These are phyloP conservation scores for Immersiella caudata DNA, from an alignment of 495 filamentous ascomycete species.

Conservation along the genomic window DNA sequence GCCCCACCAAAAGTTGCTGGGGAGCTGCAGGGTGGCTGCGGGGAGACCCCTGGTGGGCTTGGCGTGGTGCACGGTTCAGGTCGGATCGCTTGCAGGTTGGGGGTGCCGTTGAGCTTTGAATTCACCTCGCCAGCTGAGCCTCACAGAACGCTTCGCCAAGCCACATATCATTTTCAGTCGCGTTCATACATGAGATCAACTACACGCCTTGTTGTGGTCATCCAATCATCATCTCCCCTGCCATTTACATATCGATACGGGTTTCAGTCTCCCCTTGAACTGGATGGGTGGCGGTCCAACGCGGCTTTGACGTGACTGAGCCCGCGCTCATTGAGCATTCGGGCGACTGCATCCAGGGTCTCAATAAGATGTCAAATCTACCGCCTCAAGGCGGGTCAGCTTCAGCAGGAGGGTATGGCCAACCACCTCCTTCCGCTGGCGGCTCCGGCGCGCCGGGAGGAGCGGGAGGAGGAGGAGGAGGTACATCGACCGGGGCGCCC, in stretches of 20 bases:
- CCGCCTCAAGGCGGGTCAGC: constrained; percentile 6
- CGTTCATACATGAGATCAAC: neutral
- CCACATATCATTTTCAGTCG: neutral
- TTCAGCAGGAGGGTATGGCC: constrained; percentile 19
- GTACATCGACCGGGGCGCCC: constrained; percentile 45
- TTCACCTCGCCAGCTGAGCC: neutral
- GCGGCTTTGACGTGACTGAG: neutral
- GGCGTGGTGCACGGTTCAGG: constrained; percentile 21
- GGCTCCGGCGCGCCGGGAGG: constrained; percentile 24
- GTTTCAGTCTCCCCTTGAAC: neutral
- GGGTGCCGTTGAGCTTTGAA: neutral
- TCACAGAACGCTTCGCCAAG: neutral
- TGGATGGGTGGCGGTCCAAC: neutral
- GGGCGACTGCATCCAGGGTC: neutral
- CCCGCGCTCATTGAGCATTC: neutral
- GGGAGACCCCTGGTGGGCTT: neutral
- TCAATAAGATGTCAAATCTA: constrained; percentile 18
- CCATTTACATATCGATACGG: neutral
- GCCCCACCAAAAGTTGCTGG: neutral
- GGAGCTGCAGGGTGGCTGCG: neutral
- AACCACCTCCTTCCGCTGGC: constrained; percentile 36
- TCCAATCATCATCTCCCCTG: neutral
- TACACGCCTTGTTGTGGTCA: neutral
- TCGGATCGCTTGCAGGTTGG: constrained; percentile 8
- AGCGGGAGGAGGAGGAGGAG: constrained; percentile 27